phyloP scores from a whole-genome alignment of 768 basidiomycete species.

The Pulveroboletus sp. region DNA sequence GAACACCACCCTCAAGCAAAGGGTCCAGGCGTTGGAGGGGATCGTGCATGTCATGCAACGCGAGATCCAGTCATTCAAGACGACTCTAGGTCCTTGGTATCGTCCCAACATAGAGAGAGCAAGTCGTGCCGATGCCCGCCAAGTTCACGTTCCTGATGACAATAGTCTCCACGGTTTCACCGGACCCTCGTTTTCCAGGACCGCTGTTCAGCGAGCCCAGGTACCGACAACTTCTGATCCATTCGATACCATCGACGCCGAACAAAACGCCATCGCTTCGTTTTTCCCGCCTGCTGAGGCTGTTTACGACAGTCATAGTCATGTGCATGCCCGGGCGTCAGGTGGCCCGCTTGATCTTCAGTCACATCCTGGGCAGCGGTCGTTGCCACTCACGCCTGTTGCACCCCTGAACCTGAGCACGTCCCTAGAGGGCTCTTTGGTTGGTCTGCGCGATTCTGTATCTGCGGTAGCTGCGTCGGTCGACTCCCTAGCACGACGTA shows the following conservation, averaged over 20 bases:
- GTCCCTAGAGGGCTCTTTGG: slow-evolving; percentile 60
- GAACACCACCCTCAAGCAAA: slow-evolving; percentile 57
- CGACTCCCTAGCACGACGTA: slow-evolving; percentile 56
- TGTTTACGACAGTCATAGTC: slow-evolving; percentile 18
- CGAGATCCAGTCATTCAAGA: slow-evolving; percentile 53
- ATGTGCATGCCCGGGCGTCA: slow-evolving; percentile 13
- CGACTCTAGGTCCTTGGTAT: slow-evolving; percentile 66
- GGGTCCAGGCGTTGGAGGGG: slow-evolving; percentile 55
- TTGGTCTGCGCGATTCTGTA: slow-evolving; percentile 54
- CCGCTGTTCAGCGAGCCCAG: slow-evolving; percentile 10
- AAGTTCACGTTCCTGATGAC: slow-evolving; percentile 10
- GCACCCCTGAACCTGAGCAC: slow-evolving; percentile 60
- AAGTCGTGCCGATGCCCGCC: slow-evolving; percentile 11
- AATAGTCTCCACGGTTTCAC: slow-evolving; percentile 5
- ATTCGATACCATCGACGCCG: slow-evolving; percentile 18
- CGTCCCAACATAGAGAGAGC: slow-evolving; percentile 31
- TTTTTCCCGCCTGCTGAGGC: slow-evolving; percentile 27
- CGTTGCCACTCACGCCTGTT: slow-evolving; percentile 35
- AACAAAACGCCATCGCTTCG: slow-evolving; percentile 22
- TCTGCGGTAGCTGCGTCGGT: slow-evolving; percentile 54
- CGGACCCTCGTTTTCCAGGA: slow-evolving; percentile 19
- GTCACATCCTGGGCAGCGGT: slow-evolving; percentile 20
- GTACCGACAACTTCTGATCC: slow-evolving; percentile 11
- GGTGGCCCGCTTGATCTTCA: slow-evolving; percentile 19
- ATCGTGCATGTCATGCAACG: slow-evolving; percentile 44